Evolutionary conservation across 208 protist species (phyloP), one percentile per base, ranked within the genome.

Genomic region (Leishmania martiniquensis): DNA sequence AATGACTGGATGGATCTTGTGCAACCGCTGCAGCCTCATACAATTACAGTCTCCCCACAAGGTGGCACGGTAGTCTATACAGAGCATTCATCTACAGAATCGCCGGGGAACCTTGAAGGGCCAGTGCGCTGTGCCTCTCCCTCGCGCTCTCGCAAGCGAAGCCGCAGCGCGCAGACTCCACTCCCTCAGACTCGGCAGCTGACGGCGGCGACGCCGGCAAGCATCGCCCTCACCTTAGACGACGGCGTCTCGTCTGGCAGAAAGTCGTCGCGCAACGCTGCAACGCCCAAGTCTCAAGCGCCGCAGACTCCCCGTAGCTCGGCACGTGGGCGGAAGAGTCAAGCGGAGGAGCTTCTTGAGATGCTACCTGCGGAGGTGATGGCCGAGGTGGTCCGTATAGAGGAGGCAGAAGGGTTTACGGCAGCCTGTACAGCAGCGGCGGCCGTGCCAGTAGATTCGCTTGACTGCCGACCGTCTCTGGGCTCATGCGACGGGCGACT

Each of bases 301-400:
- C 81, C 72, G 49, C 72, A 72, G 79, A 87, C 80, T 32, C 74
- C 79, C 1, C 60, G 66, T 25, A 83, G 83, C 60, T 78, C 72
- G 37, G 47, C 76, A 47, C 78, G 83, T 6, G 81, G 81, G 1
- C 83, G 86, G 22, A 79, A 80, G 32, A 88, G 84, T 20, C 77
- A 83, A 72, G 74, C 82, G 20, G 82, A 86, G 76, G 70, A 83
- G 73, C 73, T 91, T 6, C 45, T 91, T 51, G 85, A 86, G 12
- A 89, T 91, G 82, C 75, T 91, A 39, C 87, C 87, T 0, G 68
- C 60, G 4, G 82, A 88, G n/a, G 78, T 85, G 2, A 73, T 63
- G 4, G 80, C 76, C 17, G 85, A 88, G 69, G 80, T 89, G 47
- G 17, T 39, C 22, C 75, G 72, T 29, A 82, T 80, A 39, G 57